phyloP scores from a whole-genome alignment of 768 basidiomycete species.

The Auricularia sp. region DNA sequence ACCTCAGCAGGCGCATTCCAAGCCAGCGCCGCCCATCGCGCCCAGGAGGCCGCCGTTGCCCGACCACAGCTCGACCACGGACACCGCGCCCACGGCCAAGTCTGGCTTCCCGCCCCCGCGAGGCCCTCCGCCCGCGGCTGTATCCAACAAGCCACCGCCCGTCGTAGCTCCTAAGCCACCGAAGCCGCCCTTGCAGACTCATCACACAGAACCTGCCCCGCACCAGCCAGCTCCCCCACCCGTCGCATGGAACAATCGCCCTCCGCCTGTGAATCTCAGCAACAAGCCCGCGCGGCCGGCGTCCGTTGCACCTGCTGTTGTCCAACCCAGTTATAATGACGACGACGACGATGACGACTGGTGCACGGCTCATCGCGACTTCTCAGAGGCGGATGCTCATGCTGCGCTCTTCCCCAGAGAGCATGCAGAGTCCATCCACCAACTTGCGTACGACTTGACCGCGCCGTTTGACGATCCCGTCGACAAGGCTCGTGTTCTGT shows the following conservation, averaged over 20 bases:
- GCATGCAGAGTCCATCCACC: not conserved
- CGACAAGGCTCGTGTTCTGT: conserved; percentile 4
- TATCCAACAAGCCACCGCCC: not conserved
- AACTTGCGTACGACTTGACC: conserved; percentile 2
- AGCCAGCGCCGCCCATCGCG: not conserved
- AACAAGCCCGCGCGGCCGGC: not conserved
- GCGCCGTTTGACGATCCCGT: not conserved
- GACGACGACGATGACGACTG: not conserved
- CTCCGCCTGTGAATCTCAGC: not conserved
- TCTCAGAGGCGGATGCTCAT: not conserved
- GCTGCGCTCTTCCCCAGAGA: conserved; percentile 4
- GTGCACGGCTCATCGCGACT: not conserved
- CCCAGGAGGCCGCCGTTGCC: not conserved
- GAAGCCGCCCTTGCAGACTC: not conserved
- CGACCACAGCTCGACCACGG: not conserved
- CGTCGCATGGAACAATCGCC: not conserved
- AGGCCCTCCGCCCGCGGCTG: not conserved
- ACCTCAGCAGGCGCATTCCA: not conserved
- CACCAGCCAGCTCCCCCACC: not conserved
- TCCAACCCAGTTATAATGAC: not conserved
- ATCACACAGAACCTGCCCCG: not conserved
- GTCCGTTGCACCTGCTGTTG: not conserved
- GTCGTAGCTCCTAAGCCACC: not conserved
- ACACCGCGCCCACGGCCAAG: not conserved
- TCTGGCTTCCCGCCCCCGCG: not conserved